phyloP scores from a whole-genome alignment of 139 green algal genomes.

The Closterium sp. region DNA sequence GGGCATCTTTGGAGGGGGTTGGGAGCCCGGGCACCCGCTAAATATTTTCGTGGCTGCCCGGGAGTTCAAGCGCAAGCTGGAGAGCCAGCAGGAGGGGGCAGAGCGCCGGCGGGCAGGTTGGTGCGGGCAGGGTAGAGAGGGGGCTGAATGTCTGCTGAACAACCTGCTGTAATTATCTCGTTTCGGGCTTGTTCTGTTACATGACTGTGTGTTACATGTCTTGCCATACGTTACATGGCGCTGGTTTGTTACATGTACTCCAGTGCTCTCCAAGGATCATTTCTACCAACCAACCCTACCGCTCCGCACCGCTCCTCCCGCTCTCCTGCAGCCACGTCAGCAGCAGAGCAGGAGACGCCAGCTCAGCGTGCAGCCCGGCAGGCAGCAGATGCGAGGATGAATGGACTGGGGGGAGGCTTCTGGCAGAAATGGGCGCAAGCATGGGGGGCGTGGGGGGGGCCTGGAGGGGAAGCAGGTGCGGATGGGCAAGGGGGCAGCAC shows the following conservation, averaged over 20 bases:
- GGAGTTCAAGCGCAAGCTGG: neutral
- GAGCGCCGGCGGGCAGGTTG: no score
- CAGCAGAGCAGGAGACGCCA: slow-evolving; percentile 2
- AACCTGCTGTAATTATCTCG: no score
- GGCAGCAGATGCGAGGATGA: neutral
- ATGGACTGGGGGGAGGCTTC: neutral
- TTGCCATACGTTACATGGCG: neutral
- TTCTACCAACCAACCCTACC: neutral
- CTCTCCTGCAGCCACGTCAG: neutral
- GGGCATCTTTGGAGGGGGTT: slow-evolving; percentile 9
- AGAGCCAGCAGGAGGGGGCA: neutral
- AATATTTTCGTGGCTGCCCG: neutral
- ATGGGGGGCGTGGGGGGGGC: neutral
- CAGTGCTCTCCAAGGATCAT: neutral
- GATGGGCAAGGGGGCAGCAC: neutral
- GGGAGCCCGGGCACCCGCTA: neutral
- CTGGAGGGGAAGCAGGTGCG: neutral
- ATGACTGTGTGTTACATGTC: neutral
- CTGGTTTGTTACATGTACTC: neutral
- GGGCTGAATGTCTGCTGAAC: no score
- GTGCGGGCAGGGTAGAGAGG: no score
- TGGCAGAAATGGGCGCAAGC: neutral
- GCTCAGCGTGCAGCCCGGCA: neutral
- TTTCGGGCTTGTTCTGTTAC: no score
- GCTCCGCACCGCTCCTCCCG: neutral